Conservation (phyloP, 345 rosid species). For the Brassica incana region DNA sequence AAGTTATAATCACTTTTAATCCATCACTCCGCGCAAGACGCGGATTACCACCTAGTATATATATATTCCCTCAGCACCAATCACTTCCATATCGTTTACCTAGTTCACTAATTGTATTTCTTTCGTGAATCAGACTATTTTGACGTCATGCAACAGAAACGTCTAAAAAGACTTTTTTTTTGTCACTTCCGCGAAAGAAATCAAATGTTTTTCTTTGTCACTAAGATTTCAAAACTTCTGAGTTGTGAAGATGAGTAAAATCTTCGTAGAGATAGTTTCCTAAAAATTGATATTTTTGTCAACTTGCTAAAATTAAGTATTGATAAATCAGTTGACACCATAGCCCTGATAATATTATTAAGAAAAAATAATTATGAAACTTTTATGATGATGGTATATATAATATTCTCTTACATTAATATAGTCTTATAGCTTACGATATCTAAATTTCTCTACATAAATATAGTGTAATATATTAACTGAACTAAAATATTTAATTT, state of each 20-base stretch:
- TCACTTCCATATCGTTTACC: background rate
- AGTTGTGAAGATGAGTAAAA: constrained; percentile 15
- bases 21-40: no score
- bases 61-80: background rate
- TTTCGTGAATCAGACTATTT: background rate
- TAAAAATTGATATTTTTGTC: background rate
- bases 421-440: background rate
- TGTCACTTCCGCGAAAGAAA: constrained; percentile 22
- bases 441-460: background rate
- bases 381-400: background rate
- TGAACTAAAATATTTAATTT: background rate
- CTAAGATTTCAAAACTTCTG: constrained; percentile 23
- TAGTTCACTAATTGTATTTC: background rate
- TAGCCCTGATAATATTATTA: background rate
- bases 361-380: background rate
- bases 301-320: background rate
- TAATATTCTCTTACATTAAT: background rate
- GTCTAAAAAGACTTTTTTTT: background rate
- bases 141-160: background rate
- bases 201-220: constrained; percentile 29
- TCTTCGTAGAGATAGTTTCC: background rate
- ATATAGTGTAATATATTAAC: background rate
- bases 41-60: no score
- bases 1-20: no score
- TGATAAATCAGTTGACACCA: background rate